Conservation (phyloP, 192 early-diverging fungal genomes). For the Podila verticillata region DNA sequence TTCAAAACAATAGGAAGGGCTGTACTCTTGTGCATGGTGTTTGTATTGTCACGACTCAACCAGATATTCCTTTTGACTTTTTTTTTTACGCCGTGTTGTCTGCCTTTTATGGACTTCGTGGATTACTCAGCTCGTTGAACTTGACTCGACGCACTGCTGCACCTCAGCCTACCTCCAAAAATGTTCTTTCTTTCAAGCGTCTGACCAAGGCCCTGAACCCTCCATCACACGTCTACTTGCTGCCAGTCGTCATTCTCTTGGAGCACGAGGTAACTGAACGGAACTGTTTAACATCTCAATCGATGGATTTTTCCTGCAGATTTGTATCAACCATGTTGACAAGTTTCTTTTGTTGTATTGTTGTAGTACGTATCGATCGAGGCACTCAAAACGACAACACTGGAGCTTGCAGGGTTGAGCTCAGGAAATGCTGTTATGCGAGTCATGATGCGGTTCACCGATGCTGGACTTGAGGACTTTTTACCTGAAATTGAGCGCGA, state of each 20-base stretch:
- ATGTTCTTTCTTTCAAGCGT: conserved; percentile 38
- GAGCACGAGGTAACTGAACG: conserved; percentile 71
- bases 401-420: conserved; percentile 73
- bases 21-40: neutral
- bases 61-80: neutral
- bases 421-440: conserved; percentile 77
- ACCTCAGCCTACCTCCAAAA: conserved; percentile 37
- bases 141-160: conserved; percentile 59
- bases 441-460: conserved; percentile 69
- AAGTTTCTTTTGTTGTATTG: neutral
- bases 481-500: conserved; percentile 55
- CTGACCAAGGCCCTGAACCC: conserved; percentile 49
- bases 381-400: conserved; percentile 71
- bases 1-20: too few species aligned
- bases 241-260: conserved; percentile 71
- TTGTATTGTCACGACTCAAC: neutral
- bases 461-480: conserved; percentile 58
- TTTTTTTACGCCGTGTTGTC: conserved; percentile 8
- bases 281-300: neutral
- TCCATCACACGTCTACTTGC: conserved; percentile 56
- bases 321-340: too few species aligned
- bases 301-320: neutral
- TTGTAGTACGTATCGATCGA: conserved; percentile 66
- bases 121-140: conserved; percentile 56
- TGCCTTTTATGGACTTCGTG: neutral